These are phyloP conservation scores for Forsythia viridissima DNA, from an alignment of 257 asterid species.

Conservation along the genomic window DNA sequence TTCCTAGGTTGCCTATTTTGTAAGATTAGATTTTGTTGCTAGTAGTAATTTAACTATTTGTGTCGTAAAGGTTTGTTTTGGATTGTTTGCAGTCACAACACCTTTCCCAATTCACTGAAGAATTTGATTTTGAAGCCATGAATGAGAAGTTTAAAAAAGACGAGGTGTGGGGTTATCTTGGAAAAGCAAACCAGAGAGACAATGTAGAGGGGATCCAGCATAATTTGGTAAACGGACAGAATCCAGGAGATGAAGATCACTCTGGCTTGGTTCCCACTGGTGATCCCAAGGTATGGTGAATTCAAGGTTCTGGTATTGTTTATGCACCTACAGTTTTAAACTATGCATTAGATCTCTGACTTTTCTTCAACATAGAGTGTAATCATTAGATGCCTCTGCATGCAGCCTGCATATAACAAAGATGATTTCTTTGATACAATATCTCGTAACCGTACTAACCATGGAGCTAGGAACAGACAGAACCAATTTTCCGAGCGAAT, in stretches of 20 bases:
- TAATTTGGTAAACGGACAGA: slow-evolving; percentile 27
- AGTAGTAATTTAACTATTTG: not conserved
- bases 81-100: slow-evolving; percentile 38
- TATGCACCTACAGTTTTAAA: not conserved
- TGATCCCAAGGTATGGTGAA: slow-evolving; percentile 49
- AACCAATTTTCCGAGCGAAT: slow-evolving; percentile 41
- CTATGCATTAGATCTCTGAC: not conserved
- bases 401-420: slow-evolving; percentile 79
- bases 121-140: slow-evolving; percentile 80
- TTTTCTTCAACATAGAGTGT: not conserved
- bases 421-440: slow-evolving; percentile 80
- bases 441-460: slow-evolving; percentile 54
- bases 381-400: slow-evolving; percentile 13
- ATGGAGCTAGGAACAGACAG: slow-evolving; percentile 59
- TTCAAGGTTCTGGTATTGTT: not conserved
- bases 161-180: slow-evolving; percentile 79
- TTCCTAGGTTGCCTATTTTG: not conserved
- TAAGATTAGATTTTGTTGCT: not conserved
- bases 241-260: slow-evolving; percentile 29
- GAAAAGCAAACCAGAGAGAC: slow-evolving; percentile 53
- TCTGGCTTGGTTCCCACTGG: slow-evolving; percentile 36
- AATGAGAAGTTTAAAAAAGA: slow-evolving; percentile 82
- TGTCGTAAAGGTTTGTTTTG: not conserved
- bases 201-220: slow-evolving; percentile 35
- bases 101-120: slow-evolving; percentile 48